Conservation (phyloP, 495 filamentous ascomycete genomes). For the Podospora bellae-mahoneyi region DNA sequence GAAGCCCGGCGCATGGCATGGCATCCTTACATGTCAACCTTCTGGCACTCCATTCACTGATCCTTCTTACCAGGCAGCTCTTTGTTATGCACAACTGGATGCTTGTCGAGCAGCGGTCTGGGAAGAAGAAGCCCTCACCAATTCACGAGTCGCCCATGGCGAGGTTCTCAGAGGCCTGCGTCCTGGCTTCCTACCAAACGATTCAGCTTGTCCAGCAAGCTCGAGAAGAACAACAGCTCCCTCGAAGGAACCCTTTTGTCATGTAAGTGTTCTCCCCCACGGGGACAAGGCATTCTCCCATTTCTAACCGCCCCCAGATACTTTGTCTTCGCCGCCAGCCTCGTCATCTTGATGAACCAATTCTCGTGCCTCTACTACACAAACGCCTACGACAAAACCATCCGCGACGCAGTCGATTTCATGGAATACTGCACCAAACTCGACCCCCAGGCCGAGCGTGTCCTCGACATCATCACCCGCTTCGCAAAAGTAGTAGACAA, state of each 20-base stretch:
- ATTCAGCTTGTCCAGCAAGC: slow-evolving; percentile 60
- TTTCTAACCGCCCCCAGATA: slow-evolving; percentile 44
- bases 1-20: slow-evolving; percentile 53
- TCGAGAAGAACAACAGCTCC: slow-evolving; percentile 57
- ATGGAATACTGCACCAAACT: slow-evolving; percentile 58
- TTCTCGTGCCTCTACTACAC: slow-evolving; percentile 63
- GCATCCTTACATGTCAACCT: slow-evolving; percentile 65
- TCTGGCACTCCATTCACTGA: slow-evolving; percentile 69
- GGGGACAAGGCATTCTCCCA: not conserved
- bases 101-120: slow-evolving; percentile 32
- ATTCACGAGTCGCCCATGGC: slow-evolving; percentile 48
- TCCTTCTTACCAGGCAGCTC: slow-evolving; percentile 69
- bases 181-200: slow-evolving; percentile 65
- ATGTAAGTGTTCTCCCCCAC: slow-evolving; percentile 43
- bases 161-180: slow-evolving; percentile 66
- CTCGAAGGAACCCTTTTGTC: slow-evolving; percentile 64
- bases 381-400: slow-evolving; percentile 51
- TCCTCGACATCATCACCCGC: slow-evolving; percentile 60
- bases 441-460: slow-evolving; percentile 63
- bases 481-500: slow-evolving; percentile 54
- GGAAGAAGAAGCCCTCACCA: slow-evolving; percentile 28
- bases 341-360: slow-evolving; percentile 66
- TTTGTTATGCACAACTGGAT: slow-evolving; percentile 53
- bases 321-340: slow-evolving; percentile 67
- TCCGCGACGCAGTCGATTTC: slow-evolving; percentile 58